Conservation (phyloP, 2,329 filamentous ascomycete species). For the Ilyonectria mors-panacis region DNA sequence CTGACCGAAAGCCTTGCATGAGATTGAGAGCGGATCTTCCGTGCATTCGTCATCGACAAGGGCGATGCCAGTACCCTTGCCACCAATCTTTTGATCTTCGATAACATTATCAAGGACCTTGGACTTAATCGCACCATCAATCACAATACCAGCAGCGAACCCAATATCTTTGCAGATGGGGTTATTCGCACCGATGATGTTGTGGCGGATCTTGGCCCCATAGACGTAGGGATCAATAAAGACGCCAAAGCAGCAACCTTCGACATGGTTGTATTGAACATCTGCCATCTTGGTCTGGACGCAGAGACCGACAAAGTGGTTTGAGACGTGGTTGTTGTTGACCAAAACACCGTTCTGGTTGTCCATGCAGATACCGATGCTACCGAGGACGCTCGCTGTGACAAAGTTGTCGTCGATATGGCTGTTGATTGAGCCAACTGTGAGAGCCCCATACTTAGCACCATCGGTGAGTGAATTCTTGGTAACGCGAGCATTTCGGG, state of each 20-base stretch:
- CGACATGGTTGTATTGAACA: conserved; percentile 52
- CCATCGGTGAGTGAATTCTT: conserved; percentile 49
- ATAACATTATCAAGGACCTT: neutral
- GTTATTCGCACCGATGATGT: conserved; percentile 34
- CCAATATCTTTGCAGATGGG: neutral
- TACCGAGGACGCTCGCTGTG: conserved; percentile 30
- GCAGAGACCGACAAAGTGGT: conserved; percentile 51
- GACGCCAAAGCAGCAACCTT: conserved; percentile 49
- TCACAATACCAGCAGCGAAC: neutral
- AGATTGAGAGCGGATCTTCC: neutral
- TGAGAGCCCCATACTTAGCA: conserved; percentile 52
- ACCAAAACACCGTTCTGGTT: conserved; percentile 48
- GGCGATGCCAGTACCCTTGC: neutral
- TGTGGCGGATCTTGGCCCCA: conserved; percentile 48
- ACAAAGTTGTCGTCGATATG: conserved; percentile 47
- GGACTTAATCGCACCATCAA: neutral
- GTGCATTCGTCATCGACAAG: neutral
- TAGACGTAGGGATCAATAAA: conserved; percentile 52
- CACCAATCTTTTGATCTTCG: neutral
- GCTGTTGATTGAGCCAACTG: conserved; percentile 51
- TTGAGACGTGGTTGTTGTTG: conserved; percentile 49
- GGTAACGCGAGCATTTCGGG: conserved; percentile 43
- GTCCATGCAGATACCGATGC: conserved; percentile 55
- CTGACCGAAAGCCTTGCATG: neutral
- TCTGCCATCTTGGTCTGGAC: conserved; percentile 52